A percentile compares a stretch with the other conserved stretches of the same genome.
Evolutionary conservation across 495 filamentous ascomycete genomes (phyloP).

Genomic region (Podospora tetraspora): DNA sequence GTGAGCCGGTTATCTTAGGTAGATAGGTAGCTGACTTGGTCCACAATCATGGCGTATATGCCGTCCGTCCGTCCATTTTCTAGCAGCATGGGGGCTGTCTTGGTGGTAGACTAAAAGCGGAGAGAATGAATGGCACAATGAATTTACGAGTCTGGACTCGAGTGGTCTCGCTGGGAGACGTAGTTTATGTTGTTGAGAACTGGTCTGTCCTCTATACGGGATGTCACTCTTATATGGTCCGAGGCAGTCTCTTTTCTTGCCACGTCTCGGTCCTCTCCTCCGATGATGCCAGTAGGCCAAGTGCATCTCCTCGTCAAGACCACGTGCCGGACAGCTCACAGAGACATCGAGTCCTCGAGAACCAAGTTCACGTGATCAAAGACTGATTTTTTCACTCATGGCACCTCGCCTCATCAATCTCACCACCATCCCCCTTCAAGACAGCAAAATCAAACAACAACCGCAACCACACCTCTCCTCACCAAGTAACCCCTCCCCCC

Average conservation of each 20-base stretch:
- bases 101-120: background rate
- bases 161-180: background rate
- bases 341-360: background rate
- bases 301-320: background rate
- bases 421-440: background rate
- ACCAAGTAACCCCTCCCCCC: background rate
- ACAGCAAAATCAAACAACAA: background rate
- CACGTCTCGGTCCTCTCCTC: background rate
- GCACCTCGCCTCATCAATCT: background rate
- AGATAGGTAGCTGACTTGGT: background rate
- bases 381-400: background rate
- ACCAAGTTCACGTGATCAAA: slow-evolving; percentile 1
- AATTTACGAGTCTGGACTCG: background rate
- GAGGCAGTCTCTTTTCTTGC: background rate
- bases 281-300: background rate
- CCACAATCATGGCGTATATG: background rate
- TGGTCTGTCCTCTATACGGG: background rate
- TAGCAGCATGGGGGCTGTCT: background rate
- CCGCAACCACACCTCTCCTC: background rate
- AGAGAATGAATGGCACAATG: background rate
- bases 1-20: background rate
- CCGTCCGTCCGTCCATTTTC: background rate
- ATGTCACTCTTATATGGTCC: background rate
- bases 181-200: background rate
- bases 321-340: background rate